Evolutionary conservation across 345 rosid species (phyloP), one percentile per base, ranked within the genome.

Genomic region (Aquilaria sinensis): DNA sequence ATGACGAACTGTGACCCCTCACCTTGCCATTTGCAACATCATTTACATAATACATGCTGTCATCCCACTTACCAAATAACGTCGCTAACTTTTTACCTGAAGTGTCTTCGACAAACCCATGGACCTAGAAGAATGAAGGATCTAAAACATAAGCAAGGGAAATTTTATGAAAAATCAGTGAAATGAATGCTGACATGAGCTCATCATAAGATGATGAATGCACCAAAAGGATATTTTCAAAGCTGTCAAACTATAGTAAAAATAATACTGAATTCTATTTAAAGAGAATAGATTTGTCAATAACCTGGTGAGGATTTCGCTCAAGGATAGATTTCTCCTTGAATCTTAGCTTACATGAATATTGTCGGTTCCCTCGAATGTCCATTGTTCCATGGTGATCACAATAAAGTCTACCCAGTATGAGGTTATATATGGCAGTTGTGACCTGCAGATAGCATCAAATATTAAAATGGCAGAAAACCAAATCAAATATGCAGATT

Each of bases 21-120:
- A 76, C 54, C 72, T 81, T 87, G 73, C 85, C 78, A 62, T 50
- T 63, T 59, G 77, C 85, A 57, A 85, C 96, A 56, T 81, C 86
- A 13, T 51, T 48, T 30, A 70, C 64, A 77, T 86, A 87, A 70
- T 84, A 76, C 75, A 94, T 80, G 65, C 91, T 80, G 71, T 94
- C 97, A 70, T 91, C 87, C 99, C 99, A 95, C 77, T 89, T 95
- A 74, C 99, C 99, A 73, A 72, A 81, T 58, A 95, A 29, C n/a
- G 90, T 81, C 29, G 96, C 96, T 43, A 74, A 83, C 67, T 85
- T 95, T 64, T 74, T 63, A 16, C 93, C 93, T 30, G 66, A 30
- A 70, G 70, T 63, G 64, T 88, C 96, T 78, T 91, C 97, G 61
- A 95, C 89, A 75, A 76, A 78, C 53, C 99, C 99, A 69, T 89